phyloP scores from a whole-genome alignment of 345 rosid genomes.

The Euphorbia peplus region DNA sequence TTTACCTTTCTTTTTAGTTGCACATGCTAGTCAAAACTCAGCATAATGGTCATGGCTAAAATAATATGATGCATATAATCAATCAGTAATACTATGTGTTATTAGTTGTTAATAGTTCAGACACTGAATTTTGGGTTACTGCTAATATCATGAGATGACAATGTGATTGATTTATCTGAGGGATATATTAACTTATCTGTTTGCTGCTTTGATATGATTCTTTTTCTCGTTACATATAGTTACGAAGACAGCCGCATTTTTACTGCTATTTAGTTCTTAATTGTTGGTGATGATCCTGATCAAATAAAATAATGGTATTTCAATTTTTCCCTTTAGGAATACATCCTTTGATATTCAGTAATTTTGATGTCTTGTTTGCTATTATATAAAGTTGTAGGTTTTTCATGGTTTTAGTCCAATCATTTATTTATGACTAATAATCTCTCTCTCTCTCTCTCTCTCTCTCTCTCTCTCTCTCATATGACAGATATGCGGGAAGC shows the following conservation, averaged over 20 bases:
- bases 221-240: too few relatives aligned
- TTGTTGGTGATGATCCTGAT: background rate
- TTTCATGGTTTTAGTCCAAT: background rate
- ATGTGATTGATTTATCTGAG: background rate
- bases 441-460: background rate
- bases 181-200: background rate
- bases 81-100: too few relatives aligned
- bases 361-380: background rate
- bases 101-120: background rate
- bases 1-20: background rate
- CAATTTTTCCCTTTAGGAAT: background rate
- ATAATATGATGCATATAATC: background rate
- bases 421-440: background rate
- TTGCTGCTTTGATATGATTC: background rate
- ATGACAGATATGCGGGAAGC: constrained; percentile 31
- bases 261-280: too few relatives aligned
- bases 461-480: background rate
- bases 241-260: background rate
- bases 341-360: background rate
- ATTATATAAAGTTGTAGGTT: background rate
- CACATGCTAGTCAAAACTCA: background rate
- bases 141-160: background rate
- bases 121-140: background rate
- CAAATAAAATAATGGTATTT: background rate
- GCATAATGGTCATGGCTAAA: background rate